Conservation (phyloP, 2,329 filamentous ascomycete genomes). For the Pyrenophora seminiperda region DNA sequence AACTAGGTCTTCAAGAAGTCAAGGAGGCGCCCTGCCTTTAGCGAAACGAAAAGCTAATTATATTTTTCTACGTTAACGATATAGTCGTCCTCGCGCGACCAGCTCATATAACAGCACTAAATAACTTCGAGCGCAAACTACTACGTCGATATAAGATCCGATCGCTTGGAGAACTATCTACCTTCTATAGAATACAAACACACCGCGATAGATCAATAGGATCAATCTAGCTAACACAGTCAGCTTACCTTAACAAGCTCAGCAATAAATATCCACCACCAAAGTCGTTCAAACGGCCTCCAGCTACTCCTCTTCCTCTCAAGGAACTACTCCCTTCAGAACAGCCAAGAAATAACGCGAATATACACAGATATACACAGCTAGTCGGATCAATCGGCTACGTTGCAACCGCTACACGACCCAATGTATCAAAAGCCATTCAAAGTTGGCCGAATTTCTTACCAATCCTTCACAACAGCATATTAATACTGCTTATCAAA, state of each 20-base stretch:
- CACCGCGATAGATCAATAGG: neutral
- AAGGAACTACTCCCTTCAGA: slow-evolving; percentile 10
- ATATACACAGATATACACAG: slow-evolving; percentile 11
- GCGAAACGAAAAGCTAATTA: neutral
- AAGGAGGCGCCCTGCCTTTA: neutral
- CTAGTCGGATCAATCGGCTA: slow-evolving; percentile 25
- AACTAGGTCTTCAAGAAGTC: neutral
- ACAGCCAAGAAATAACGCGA: slow-evolving; percentile 12
- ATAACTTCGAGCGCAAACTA: slow-evolving; percentile 3
- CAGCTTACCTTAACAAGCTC: slow-evolving; percentile 2
- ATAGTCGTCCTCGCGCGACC: neutral
- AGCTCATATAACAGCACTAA: slow-evolving; percentile 1
- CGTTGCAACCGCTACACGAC: slow-evolving; percentile 13
- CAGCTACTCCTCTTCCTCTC: slow-evolving; percentile 1
- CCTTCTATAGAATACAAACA: slow-evolving; percentile 2
- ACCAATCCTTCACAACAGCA: slow-evolving; percentile 19
- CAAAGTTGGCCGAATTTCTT: slow-evolving; percentile 21
- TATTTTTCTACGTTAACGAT: slow-evolving; percentile 5
- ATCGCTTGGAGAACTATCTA: slow-evolving; percentile 1
- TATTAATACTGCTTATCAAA: slow-evolving; percentile 17
- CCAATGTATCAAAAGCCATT: slow-evolving; percentile 24
- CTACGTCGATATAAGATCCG: slow-evolving; percentile 1
- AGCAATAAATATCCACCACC: neutral
- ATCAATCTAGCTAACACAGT: slow-evolving; percentile 3
- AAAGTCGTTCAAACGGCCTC: slow-evolving; percentile 3